Conservation (phyloP, 2,329 filamentous ascomycete species). For the Neonectria hederae region DNA sequence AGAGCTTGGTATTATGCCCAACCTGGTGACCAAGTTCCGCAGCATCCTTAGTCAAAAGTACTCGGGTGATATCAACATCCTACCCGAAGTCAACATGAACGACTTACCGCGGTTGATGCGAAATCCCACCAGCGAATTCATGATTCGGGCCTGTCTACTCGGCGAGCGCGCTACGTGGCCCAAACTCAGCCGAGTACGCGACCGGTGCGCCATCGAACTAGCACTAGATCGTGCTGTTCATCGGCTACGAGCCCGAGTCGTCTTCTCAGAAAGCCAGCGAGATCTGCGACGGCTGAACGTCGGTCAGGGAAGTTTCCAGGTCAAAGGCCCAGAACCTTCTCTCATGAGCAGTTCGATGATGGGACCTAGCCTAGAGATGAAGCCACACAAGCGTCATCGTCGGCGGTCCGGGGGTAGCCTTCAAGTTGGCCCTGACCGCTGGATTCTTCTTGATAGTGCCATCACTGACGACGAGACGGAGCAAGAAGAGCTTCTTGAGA, state of each 20-base stretch:
- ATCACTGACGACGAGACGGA: constrained; percentile 57
- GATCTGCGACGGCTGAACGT: constrained; percentile 61
- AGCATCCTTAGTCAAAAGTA: constrained; percentile 91
- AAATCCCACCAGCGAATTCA: constrained; percentile 88
- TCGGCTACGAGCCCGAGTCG: constrained; percentile 71
- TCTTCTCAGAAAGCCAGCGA: constrained; percentile 73
- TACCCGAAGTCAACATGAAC: constrained; percentile 79
- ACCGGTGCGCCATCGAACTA: constrained; percentile 88
- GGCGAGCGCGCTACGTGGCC: constrained; percentile 94
- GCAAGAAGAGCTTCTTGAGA: constrained; percentile 56
- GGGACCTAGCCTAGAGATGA: constrained; percentile 36
- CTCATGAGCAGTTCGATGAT: constrained; percentile 29
- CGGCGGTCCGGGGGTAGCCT: constrained; percentile 63
- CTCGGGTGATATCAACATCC: constrained; percentile 93
- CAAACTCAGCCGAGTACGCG: constrained; percentile 83
- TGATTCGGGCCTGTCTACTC: constrained; percentile 78
- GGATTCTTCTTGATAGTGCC: constrained; percentile 49
- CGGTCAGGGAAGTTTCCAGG: constrained; percentile 41
- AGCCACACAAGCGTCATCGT: constrained; percentile 52
- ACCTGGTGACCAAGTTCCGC: constrained; percentile 77
- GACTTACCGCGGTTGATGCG: constrained; percentile 81
- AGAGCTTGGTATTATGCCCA: constrained; percentile 83
- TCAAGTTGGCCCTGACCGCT: constrained; percentile 50
- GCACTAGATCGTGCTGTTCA: constrained; percentile 82
- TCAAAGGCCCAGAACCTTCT: constrained; percentile 31